Evolutionary conservation across 768 basidiomycete species (phyloP).

Genomic region (Gloeopeniophorella convolvens): DNA sequence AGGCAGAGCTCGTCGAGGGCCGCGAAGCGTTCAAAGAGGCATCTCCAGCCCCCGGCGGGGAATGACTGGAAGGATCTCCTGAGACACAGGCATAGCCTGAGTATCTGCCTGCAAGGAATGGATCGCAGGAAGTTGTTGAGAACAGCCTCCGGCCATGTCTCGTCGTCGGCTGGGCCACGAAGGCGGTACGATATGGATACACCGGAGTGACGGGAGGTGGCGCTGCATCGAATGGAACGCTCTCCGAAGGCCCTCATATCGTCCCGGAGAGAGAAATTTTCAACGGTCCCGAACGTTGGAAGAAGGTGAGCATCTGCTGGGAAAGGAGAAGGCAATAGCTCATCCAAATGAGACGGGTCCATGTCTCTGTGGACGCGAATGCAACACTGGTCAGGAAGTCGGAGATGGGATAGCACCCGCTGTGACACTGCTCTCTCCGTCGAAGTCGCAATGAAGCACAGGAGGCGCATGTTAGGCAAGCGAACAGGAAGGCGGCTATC

Average conservation of each 20-base stretch:
- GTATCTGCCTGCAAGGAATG: slow-evolving; percentile 13
- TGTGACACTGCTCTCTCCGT: slow-evolving; percentile 15
- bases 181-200: slow-evolving; percentile 18
- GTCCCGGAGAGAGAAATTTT: slow-evolving; percentile 16
- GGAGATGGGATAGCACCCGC: slow-evolving; percentile 14
- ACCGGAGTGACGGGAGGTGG: slow-evolving; percentile 16
- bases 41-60: slow-evolving; percentile 12
- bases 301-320: slow-evolving; percentile 10
- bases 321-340: slow-evolving; percentile 15
- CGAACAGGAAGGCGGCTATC: slow-evolving; percentile 8
- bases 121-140: slow-evolving; percentile 14
- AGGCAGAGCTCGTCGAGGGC: slow-evolving; percentile 12
- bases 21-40: slow-evolving; percentile 11
- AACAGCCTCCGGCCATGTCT: slow-evolving; percentile 17
- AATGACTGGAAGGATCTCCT: slow-evolving; percentile 5
- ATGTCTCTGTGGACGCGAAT: slow-evolving; percentile 18
- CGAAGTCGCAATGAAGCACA: slow-evolving; percentile 11
- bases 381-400: slow-evolving; percentile 12
- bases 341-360: slow-evolving; percentile 18
- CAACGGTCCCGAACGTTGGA: slow-evolving; percentile 5
- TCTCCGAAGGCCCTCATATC: slow-evolving; percentile 14
- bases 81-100: slow-evolving; percentile 9
- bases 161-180: background rate
- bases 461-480: slow-evolving; percentile 15
- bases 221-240: slow-evolving; percentile 15